A percentile compares a stretch with the other conserved stretches of the same genome.
Conservation (phyloP, 208 protist genomes). For the Leishmania gerbilli region DNA sequence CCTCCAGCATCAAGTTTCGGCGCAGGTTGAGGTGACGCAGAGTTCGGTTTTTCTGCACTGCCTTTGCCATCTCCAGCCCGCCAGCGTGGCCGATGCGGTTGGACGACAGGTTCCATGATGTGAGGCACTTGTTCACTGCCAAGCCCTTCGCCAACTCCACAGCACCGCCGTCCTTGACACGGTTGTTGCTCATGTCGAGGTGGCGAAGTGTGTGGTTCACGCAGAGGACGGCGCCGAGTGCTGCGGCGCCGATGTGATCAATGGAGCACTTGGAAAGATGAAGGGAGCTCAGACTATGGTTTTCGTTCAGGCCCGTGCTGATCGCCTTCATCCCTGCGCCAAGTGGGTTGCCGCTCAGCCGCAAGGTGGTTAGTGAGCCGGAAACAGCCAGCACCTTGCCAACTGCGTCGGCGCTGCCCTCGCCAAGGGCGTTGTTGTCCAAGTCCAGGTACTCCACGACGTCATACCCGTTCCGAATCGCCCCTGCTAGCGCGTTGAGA, state of each 20-base stretch:
- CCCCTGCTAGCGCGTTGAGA: conserved; percentile 54
- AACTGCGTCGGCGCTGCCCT: conserved; percentile 49
- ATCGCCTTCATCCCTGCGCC: conserved; percentile 55
- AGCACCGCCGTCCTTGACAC: conserved; percentile 79
- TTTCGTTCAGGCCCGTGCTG: conserved; percentile 69
- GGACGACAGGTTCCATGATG: conserved; percentile 64
- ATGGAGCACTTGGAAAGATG: conserved; percentile 63
- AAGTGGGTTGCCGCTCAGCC: conserved; percentile 66
- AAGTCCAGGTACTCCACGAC: conserved; percentile 70
- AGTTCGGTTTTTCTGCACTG: conserved; percentile 62
- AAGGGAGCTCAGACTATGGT: conserved; percentile 57
- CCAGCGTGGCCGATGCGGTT: conserved; percentile 86
- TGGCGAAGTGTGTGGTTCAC: conserved; percentile 53
- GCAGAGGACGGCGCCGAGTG: conserved; percentile 56
- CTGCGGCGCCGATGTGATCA: conserved; percentile 48
- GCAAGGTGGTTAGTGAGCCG: conserved; percentile 46
- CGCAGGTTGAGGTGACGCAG: conserved; percentile 81
- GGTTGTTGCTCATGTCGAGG: conserved; percentile 87
- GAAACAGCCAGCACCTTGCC: conserved; percentile 54
- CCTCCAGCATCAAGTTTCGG: conserved; percentile 77
- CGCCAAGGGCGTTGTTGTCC: conserved; percentile 70
- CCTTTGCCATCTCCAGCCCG: conserved; percentile 61
- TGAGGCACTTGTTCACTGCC: conserved; percentile 61
- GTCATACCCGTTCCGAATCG: conserved; percentile 58
- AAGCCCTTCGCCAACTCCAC: conserved; percentile 77